These are phyloP conservation scores for Aspergillus clavatus DNA, from an alignment of 2,329 filamentous ascomycete species.

Conservation along the genomic window DNA sequence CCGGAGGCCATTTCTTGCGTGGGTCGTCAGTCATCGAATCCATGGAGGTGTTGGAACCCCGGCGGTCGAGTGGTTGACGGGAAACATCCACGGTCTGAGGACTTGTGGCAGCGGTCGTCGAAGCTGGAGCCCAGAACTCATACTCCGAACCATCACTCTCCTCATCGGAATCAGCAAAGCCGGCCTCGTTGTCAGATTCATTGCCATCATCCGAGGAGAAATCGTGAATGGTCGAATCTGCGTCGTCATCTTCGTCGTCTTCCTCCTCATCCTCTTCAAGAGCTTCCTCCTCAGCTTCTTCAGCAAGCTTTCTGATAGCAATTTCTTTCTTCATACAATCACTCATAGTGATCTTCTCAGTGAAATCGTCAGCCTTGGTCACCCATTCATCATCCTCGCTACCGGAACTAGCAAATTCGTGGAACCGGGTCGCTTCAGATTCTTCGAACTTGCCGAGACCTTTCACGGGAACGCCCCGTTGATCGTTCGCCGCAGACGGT, in stretches of 20 bases:
- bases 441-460: slow-evolving; percentile 39
- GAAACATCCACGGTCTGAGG: slow-evolving; percentile 49
- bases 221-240: slow-evolving; percentile 48
- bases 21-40: slow-evolving; percentile 43
- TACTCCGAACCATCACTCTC: slow-evolving; percentile 63
- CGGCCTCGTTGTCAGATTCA: slow-evolving; percentile 73
- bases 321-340: slow-evolving; percentile 90
- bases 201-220: slow-evolving; percentile 59
- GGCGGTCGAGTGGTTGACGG: slow-evolving; percentile 43
- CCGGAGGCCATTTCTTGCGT: slow-evolving; percentile 26
- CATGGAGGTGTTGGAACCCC: slow-evolving; percentile 51
- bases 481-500: slow-evolving; percentile 10
- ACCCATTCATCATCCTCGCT: slow-evolving; percentile 90
- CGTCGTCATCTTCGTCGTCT: slow-evolving; percentile 48
- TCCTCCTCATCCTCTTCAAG: slow-evolving; percentile 66
- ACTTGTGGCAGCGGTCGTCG: slow-evolving; percentile 48
- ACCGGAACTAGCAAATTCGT: slow-evolving; percentile 84
- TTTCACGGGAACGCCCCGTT: slow-evolving; percentile 29
- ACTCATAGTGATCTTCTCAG: slow-evolving; percentile 73
- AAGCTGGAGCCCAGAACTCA: slow-evolving; percentile 57
- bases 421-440: slow-evolving; percentile 56
- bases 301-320: slow-evolving; percentile 74
- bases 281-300: slow-evolving; percentile 88
- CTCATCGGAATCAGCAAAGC: slow-evolving; percentile 62
- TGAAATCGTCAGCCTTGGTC: slow-evolving; percentile 59